Evolutionary conservation across 495 filamentous ascomycete species (phyloP).

Genomic region (Hyaloscypha finlandica): DNA sequence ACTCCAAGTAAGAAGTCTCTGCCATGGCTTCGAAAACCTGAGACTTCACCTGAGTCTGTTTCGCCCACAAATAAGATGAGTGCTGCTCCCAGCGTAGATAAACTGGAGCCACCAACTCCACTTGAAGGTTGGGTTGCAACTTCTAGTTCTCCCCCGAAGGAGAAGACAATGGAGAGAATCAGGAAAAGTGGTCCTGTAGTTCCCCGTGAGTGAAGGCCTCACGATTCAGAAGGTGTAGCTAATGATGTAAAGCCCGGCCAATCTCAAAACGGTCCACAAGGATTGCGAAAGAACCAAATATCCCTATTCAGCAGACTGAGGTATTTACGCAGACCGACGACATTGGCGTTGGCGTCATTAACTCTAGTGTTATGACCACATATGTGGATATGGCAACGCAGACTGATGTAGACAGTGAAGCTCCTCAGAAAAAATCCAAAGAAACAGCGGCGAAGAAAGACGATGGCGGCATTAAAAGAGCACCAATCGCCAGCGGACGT

Average conservation of each 20-base stretch:
- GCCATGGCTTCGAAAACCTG: constrained; percentile 30
- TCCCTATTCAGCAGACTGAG: not conserved
- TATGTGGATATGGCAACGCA: constrained; percentile 9
- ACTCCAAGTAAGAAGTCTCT: constrained; percentile 17
- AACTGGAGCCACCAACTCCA: constrained; percentile 4
- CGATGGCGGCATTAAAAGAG: not conserved
- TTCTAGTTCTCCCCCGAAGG: constrained; percentile 1
- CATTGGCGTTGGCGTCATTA: not conserved
- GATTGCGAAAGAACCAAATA: not conserved
- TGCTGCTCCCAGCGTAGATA: not conserved
- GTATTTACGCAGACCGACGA: not conserved
- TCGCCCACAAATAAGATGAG: constrained; percentile 1
- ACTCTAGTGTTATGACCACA: not conserved
- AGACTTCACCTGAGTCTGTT: constrained; percentile 3
- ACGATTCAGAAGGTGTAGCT: not conserved
- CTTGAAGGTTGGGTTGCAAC: constrained; percentile 5
- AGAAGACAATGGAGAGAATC: not conserved
- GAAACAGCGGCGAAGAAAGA: not conserved
- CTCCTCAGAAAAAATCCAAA: not conserved
- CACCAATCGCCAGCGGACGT: not conserved
- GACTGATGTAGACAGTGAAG: constrained; percentile 1
- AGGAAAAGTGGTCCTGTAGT: not conserved
- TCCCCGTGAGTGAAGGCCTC: constrained; percentile 3
- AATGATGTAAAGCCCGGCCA: not conserved
- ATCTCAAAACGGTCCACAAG: constrained; percentile 3